phyloP scores from a whole-genome alignment of 78 protist species.

The Dictyostelium brefeldianum region DNA sequence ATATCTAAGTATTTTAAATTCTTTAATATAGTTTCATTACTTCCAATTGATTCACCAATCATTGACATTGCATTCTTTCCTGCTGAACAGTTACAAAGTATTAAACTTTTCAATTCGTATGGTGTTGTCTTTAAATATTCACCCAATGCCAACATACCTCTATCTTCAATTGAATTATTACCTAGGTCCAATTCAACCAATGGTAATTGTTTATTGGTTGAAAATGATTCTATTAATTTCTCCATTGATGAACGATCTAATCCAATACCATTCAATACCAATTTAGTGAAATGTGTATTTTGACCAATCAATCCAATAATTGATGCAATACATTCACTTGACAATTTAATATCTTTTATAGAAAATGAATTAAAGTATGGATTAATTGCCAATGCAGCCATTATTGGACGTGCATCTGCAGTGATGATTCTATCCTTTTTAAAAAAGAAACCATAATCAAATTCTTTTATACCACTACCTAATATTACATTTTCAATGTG shows the following conservation, averaged over 20 bases:
- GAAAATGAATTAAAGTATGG: slow-evolving; percentile 51
- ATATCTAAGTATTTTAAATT: slow-evolving; percentile 35
- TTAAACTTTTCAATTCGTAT: not conserved
- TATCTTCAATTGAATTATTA: slow-evolving; percentile 71
- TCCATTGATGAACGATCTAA: slow-evolving; percentile 50
- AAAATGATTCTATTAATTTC: slow-evolving; percentile 49
- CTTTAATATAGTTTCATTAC: not conserved
- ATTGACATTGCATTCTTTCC: slow-evolving; percentile 48
- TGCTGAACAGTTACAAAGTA: slow-evolving; percentile 39
- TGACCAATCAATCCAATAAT: slow-evolving; percentile 47
- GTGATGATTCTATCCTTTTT: slow-evolving; percentile 55
- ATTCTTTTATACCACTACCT: slow-evolving; percentile 28
- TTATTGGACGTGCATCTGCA: slow-evolving; percentile 56
- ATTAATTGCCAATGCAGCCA: slow-evolving; percentile 70
- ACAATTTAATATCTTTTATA: slow-evolving; percentile 28
- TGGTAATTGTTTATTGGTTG: slow-evolving; percentile 33
- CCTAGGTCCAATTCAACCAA: slow-evolving; percentile 68
- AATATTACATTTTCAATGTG: slow-evolving; percentile 48
- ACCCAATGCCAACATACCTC: slow-evolving; percentile 41
- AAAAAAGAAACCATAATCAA: slow-evolving; percentile 75
- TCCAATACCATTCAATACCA: slow-evolving; percentile 69
- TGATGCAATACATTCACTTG: slow-evolving; percentile 63
- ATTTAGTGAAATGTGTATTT: slow-evolving; percentile 39
- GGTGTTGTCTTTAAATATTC: slow-evolving; percentile 22
- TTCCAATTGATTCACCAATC: slow-evolving; percentile 18